Evolutionary conservation across 2,329 filamentous ascomycete species (phyloP).

Genomic region (Diaporthe ampelina): DNA sequence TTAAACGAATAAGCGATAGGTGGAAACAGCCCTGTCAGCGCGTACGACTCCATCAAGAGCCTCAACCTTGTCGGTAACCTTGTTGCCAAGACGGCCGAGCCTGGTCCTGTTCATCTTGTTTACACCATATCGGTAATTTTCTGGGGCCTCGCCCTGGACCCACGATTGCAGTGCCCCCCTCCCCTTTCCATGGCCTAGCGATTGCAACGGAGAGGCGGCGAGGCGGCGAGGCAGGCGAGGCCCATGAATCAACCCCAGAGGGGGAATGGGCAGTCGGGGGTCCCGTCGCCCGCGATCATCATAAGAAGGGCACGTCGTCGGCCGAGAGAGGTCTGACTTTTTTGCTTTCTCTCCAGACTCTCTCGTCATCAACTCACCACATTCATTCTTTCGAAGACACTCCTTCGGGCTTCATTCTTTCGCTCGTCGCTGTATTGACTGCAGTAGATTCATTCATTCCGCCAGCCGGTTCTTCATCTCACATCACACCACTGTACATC

Average conservation of each 20-base stretch:
- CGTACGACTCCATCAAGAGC: conserved; percentile 25
- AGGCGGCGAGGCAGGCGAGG: conserved; percentile 15
- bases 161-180: conserved; percentile 16
- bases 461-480: conserved; percentile 38
- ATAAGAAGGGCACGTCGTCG: conserved; percentile 39
- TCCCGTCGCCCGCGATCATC: conserved; percentile 17
- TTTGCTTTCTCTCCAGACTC: conserved; percentile 23
- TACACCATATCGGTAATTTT: conserved; percentile 32
- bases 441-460: conserved; percentile 39
- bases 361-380: conserved; percentile 38
- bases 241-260: conserved; percentile 9
- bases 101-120: conserved; percentile 38
- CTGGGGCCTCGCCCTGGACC: conserved; percentile 16
- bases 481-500: conserved; percentile 28
- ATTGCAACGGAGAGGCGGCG: neutral
- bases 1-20: conserved; percentile 31
- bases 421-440: conserved; percentile 41
- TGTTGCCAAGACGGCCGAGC: conserved; percentile 36
- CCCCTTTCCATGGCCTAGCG: conserved; percentile 18
- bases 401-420: conserved; percentile 41
- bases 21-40: conserved; percentile 11
- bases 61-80: conserved; percentile 29
- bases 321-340: conserved; percentile 10
- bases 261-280: neutral
- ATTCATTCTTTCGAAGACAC: conserved; percentile 39